These are phyloP conservation scores for Daedalea quercina DNA, from an alignment of 768 basidiomycete species.

Conservation along the genomic window DNA sequence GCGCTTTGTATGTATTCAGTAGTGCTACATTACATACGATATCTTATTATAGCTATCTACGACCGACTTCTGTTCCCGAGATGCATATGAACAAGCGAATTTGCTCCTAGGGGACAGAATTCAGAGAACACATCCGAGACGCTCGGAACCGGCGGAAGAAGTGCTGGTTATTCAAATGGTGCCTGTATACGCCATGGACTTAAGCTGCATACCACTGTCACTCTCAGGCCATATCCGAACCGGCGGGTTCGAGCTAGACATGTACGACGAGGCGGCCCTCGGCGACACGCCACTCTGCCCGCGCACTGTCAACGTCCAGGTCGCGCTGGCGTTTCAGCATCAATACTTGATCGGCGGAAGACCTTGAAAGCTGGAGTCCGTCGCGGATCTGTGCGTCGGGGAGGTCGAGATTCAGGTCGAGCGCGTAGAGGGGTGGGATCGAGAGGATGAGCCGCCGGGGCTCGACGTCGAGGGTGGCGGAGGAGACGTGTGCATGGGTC, in stretches of 20 bases:
- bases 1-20: too few relatives aligned
- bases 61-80: background rate
- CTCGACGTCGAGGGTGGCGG: conserved; percentile 60
- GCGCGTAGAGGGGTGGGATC: conserved; percentile 37
- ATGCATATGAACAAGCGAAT: too few relatives aligned
- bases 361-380: conserved; percentile 11
- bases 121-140: too few relatives aligned
- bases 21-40: background rate
- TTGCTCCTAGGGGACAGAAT: too few relatives aligned
- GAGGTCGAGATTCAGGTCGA: conserved; percentile 54
- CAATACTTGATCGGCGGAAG: conserved; percentile 27
- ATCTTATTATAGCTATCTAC: background rate
- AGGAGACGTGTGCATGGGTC: conserved; percentile 39
- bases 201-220: too few relatives aligned
- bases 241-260: conserved; percentile 20
- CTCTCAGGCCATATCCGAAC: too few relatives aligned
- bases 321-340: conserved; percentile 50
- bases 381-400: conserved; percentile 46
- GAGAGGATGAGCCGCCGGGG: conserved; percentile 47
- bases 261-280: conserved; percentile 42
- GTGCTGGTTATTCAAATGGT: too few relatives aligned
- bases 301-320: conserved; percentile 55
- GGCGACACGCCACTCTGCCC: conserved; percentile 62
- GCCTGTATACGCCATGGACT: too few relatives aligned
- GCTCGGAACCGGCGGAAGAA: too few relatives aligned